A percentile compares a stretch with the other conserved stretches of the same genome.
phyloP scores from a whole-genome alignment of 108 stramenopile genomes.

The Stephanodiscus triporus region DNA sequence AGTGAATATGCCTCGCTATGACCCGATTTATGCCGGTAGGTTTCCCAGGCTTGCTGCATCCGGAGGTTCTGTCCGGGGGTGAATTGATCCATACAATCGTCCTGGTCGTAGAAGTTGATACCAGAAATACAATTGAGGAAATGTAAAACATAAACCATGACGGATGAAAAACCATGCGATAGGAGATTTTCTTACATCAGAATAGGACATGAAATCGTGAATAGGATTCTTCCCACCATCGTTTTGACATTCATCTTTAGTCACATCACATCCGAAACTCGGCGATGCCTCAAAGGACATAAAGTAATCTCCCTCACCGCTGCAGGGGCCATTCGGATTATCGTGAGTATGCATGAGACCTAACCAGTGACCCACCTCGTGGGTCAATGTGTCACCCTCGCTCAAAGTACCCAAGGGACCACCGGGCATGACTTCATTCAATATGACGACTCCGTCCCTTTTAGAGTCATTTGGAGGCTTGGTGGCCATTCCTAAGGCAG shows the following conservation, averaged over 20 bases:
- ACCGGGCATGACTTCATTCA: constrained; percentile 11
- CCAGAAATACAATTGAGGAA: too few relatives aligned
- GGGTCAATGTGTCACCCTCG: constrained; percentile 27
- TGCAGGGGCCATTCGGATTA: not conserved
- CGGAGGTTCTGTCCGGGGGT: too few relatives aligned
- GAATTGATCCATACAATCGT: too few relatives aligned
- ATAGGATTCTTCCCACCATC: constrained; percentile 22
- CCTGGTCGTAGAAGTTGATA: too few relatives aligned
- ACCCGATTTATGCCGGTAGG: too few relatives aligned
- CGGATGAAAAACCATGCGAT: too few relatives aligned
- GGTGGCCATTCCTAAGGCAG: constrained; percentile 8
- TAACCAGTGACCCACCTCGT: constrained; percentile 45
- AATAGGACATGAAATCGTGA: constrained; percentile 35
- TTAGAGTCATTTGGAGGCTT: not conserved
- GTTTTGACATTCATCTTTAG: not conserved
- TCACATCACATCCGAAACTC: constrained; percentile 1
- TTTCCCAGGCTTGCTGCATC: too few relatives aligned
- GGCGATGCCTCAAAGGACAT: not conserved
- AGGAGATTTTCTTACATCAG: too few relatives aligned
- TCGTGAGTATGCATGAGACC: constrained; percentile 22
- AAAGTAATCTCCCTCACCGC: constrained; percentile 17
- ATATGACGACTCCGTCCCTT: constrained; percentile 23
- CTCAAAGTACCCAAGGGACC: not conserved
- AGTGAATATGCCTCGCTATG: too few relatives aligned
- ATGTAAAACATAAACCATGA: too few relatives aligned